A percentile compares a stretch with the other conserved stretches of the same genome.
phyloP scores from a whole-genome alignment of 2,329 filamentous ascomycete species.

The Pestalotiopsis sp. region DNA sequence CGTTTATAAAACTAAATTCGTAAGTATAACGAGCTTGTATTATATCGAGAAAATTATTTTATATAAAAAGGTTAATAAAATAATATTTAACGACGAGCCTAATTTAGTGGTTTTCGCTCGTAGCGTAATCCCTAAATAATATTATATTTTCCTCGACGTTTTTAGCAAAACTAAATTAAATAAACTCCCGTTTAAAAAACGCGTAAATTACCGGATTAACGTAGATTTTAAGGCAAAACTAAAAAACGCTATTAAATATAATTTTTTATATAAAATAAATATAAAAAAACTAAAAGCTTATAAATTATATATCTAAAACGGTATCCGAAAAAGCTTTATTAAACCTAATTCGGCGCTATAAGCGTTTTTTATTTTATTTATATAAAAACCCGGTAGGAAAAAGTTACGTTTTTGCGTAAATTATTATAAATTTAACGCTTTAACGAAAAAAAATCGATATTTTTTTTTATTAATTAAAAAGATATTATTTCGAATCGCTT shows the following conservation, averaged over 20 bases:
- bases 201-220: neutral
- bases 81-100: neutral
- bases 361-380: constrained; percentile 1
- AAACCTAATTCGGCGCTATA: neutral
- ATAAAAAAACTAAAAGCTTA: constrained; percentile 10
- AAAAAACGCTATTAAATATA: constrained; percentile 2
- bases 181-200: neutral
- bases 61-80: neutral
- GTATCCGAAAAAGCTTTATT: constrained; percentile 12
- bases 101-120: neutral
- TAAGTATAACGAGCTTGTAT: neutral
- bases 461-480: constrained; percentile 14
- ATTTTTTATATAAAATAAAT: neutral
- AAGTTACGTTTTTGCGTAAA: constrained; percentile 12
- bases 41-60: neutral
- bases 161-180: neutral
- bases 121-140: neutral
- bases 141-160: neutral
- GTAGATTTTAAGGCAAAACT: neutral
- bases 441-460: constrained; percentile 8
- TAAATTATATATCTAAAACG: constrained; percentile 3
- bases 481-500: constrained; percentile 5
- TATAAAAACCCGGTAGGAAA: neutral
- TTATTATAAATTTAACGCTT: constrained; percentile 6
- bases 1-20: neutral